These are phyloP conservation scores for Prunus yedoensis DNA, from an alignment of 331 rosid genomes.

Conservation along the genomic window DNA sequence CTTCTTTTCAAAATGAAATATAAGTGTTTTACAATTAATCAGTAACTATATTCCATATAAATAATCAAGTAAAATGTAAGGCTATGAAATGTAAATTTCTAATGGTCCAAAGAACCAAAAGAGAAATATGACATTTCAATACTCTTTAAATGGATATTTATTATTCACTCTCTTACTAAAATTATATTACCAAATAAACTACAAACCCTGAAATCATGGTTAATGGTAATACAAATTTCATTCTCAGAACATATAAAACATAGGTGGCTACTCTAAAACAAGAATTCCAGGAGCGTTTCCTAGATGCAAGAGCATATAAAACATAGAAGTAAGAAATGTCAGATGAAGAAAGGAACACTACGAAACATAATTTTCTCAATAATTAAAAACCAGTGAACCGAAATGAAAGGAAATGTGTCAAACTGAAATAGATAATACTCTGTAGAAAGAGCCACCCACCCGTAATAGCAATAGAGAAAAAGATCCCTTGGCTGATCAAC, in stretches of 20 bases:
- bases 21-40: too few species aligned
- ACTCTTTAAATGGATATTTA: background rate
- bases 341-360: background rate
- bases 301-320: background rate
- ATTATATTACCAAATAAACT: background rate
- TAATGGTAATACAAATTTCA: too few species aligned
- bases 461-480: slow-evolving; percentile 91
- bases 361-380: background rate
- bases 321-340: background rate
- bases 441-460: slow-evolving; percentile 45
- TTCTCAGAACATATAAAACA: too few species aligned
- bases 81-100: background rate
- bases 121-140: background rate
- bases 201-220: background rate
- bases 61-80: background rate
- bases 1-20: background rate
- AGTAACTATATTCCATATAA: too few species aligned
- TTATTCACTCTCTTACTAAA: background rate
- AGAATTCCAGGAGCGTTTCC: background rate
- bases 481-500: slow-evolving; percentile 88
- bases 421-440: background rate
- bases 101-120: background rate
- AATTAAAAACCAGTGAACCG: background rate
- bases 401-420: background rate
- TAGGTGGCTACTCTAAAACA: too few species aligned